phyloP scores from a whole-genome alignment of 2,329 filamentous ascomycete genomes.

The Arthrinium puccinioides region DNA sequence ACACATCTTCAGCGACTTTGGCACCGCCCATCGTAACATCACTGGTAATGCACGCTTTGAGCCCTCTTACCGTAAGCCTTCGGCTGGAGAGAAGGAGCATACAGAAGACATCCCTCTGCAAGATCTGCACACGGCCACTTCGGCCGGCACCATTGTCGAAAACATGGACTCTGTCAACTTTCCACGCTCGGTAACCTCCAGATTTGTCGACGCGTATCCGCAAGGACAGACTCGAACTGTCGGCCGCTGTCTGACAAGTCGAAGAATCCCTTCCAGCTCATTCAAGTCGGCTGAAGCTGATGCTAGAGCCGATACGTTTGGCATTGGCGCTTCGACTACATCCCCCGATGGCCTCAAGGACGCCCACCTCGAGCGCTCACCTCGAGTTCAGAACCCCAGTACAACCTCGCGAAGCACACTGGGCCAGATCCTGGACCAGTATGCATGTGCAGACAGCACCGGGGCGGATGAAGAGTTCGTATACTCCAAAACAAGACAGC shows the following conservation, averaged over 20 bases:
- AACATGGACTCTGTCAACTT: background rate
- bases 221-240: background rate
- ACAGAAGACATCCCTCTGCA: slow-evolving; percentile 4
- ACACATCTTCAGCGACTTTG: slow-evolving; percentile 27
- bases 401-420: background rate
- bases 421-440: background rate
- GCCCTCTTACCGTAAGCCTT: slow-evolving; percentile 5
- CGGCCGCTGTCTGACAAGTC: background rate
- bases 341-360: no score
- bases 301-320: background rate
- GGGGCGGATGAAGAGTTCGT: no score
- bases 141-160: background rate
- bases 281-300: no score
- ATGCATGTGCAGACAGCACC: no score
- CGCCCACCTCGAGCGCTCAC: background rate
- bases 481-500: no score
- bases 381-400: no score
- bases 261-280: background rate
- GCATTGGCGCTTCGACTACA: background rate
- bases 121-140: slow-evolving; percentile 1
- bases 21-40: slow-evolving; percentile 31
- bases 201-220: background rate
- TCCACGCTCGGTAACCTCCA: background rate
- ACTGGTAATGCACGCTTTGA: slow-evolving; percentile 14
- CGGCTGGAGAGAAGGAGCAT: no score